phyloP scores from a whole-genome alignment of 2,329 filamentous ascomycete species.

The Botrytis byssoidea region DNA sequence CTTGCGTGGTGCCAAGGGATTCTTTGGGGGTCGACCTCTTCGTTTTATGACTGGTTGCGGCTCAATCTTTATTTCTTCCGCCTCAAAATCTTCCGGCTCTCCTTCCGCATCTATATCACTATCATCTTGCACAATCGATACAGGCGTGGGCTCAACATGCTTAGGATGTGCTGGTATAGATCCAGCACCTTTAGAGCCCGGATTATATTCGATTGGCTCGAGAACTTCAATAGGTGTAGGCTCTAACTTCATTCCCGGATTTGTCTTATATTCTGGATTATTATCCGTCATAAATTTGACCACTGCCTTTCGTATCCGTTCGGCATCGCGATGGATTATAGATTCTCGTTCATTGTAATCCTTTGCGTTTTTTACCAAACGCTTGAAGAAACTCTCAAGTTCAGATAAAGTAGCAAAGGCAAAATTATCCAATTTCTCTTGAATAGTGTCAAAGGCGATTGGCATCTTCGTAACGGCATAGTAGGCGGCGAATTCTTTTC shows the following conservation, averaged over 20 bases:
- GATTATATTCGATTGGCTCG: background rate
- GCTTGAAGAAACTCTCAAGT: constrained; percentile 82
- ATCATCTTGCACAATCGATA: constrained; percentile 50
- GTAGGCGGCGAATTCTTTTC: constrained; percentile 67
- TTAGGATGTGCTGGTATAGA: background rate
- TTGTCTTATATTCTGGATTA: constrained; percentile 75
- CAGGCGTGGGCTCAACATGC: constrained; percentile 43
- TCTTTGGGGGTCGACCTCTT: constrained; percentile 34
- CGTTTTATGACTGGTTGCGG: constrained; percentile 25
- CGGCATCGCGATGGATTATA: constrained; percentile 75
- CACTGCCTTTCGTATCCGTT: constrained; percentile 79
- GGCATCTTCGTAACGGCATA: constrained; percentile 76
- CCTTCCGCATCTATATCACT: constrained; percentile 40
- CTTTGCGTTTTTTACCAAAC: constrained; percentile 85
- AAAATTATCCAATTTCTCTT: constrained; percentile 67
- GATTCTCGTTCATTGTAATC: constrained; percentile 75
- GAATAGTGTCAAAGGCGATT: constrained; percentile 73
- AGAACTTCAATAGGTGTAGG: constrained; percentile 50
- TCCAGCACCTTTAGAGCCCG: background rate
- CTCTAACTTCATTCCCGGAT: constrained; percentile 64
- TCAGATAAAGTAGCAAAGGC: constrained; percentile 70
- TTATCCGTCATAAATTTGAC: constrained; percentile 85
- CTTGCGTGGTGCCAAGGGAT: constrained; percentile 37
- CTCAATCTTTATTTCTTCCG: constrained; percentile 34
- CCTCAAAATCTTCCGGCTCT: constrained; percentile 36